Evolutionary conservation across 83 land plant species (phyloP), one percentile per base, ranked within the genome.

Genomic region (Isoetes engelmannii): DNA sequence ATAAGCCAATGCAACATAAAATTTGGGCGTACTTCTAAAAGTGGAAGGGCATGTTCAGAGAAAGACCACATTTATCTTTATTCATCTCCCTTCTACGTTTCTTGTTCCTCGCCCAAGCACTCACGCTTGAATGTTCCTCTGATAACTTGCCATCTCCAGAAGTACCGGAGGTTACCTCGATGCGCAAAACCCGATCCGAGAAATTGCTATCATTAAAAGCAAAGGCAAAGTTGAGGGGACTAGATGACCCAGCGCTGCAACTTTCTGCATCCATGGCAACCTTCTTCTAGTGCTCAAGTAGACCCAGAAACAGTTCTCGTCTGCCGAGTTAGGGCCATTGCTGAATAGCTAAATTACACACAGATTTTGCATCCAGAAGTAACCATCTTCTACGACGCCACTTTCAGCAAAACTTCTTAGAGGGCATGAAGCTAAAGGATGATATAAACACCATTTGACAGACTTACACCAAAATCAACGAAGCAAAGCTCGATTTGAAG

Each of bases 171-270:
- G 87, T 62, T 65, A 93, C 78, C 83, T 93, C 98, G 60, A 93
- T 87, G 79, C 80, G 74, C 5, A 93, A 71, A 20, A 89, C 65
- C 19, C 98, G 84, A 57, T 93, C 98, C 46, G 98, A 93, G 84
- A 93, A 93, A 57, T 89, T 89, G 83, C 89, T 85, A 65, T 89
- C 88, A 68, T 93, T 89, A 72, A 93, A 93, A 41, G 98, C 98
- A 73, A 92, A 92, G 5, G 80, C 90, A 71, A 89, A 93, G 60
- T 82, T 85, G 42, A 74, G 69, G 4, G 78, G 84, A 13, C 77
- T 81, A 41, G 74, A 67, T 45, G 45, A 47, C 44, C 80, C 75
- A 20, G 72, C 68, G 44, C 80, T 28, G 37, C 37, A 28, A 28
- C 37, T 28, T 28, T 28, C 37, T 28, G 37, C 37, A 28, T 28